Evolutionary conservation across 352 stramenopile genomes (phyloP).

Genomic region (Phytophthora sansomeana): DNA sequence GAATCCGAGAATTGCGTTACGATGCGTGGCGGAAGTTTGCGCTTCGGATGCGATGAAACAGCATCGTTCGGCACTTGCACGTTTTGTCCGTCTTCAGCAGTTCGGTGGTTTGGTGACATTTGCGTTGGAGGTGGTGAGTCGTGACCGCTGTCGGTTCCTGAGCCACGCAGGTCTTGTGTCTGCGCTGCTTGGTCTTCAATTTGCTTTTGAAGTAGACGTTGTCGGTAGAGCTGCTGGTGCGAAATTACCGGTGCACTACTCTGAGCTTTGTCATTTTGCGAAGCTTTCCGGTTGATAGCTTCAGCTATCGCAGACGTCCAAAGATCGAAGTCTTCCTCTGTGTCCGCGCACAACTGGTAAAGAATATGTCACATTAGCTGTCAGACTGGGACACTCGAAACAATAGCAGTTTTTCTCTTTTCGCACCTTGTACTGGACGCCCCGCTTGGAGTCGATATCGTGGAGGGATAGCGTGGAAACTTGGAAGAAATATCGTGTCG

Average conservation of each 20-base stretch:
- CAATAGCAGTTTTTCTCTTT: not conserved
- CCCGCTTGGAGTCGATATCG: conserved; percentile 84
- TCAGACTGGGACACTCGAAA: conserved; percentile 13
- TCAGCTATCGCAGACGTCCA: conserved; percentile 84
- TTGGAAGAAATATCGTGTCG: conserved; percentile 88
- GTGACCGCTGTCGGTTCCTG: conserved; percentile 10
- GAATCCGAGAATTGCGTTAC: conserved; percentile 44
- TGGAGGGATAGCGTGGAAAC: conserved; percentile 79
- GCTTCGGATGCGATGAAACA: conserved; percentile 15
- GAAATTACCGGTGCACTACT: conserved; percentile 49
- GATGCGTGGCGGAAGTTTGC: conserved; percentile 44
- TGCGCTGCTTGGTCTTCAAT: conserved; percentile 38
- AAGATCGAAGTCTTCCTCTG: conserved; percentile 77
- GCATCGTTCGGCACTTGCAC: not conserved
- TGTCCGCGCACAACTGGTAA: conserved; percentile 73
- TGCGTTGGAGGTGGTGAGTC: conserved; percentile 16
- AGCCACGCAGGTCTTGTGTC: conserved; percentile 17
- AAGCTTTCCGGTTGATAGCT: conserved; percentile 80
- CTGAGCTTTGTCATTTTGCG: conserved; percentile 29
- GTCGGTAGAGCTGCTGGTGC: conserved; percentile 83
- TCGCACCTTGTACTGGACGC: conserved; percentile 83
- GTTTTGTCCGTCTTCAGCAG: conserved; percentile 1
- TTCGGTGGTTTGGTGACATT: conserved; percentile 1
- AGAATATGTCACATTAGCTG: conserved; percentile 21
- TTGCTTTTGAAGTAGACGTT: conserved; percentile 68